These are phyloP conservation scores for Verbena officinalis DNA, from an alignment of 257 asterid species.

Conservation along the genomic window DNA sequence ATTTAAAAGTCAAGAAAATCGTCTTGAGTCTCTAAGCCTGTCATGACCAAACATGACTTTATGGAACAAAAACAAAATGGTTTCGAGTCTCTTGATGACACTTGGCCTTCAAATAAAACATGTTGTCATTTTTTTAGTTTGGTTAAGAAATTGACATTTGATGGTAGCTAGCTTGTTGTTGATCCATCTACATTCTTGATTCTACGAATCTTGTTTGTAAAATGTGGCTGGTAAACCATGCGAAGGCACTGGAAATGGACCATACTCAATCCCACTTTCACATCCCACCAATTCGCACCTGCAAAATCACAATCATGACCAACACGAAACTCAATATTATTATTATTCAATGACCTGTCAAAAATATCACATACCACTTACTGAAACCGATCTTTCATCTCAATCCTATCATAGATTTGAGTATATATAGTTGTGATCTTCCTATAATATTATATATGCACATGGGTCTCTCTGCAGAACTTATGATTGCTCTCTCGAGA, in stretches of 20 bases:
- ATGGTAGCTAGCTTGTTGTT: not conserved
- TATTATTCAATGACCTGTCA: slow-evolving; percentile 13
- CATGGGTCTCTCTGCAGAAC: not conserved
- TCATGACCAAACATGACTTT: slow-evolving; percentile 24
- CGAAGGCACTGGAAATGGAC: slow-evolving; percentile 82
- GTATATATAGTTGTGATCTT: not conserved
- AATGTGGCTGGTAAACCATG: slow-evolving; percentile 80
- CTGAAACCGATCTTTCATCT: not conserved
- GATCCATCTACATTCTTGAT: slow-evolving; percentile 15
- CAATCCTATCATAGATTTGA: slow-evolving; percentile 1
- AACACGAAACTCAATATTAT: not conserved
- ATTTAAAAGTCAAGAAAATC: slow-evolving; percentile 31
- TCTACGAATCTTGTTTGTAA: slow-evolving; percentile 50
- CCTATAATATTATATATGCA: not conserved
- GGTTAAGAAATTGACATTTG: too few species aligned
- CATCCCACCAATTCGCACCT: slow-evolving; percentile 79
- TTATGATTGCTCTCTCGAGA: not conserved
- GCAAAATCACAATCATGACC: slow-evolving; percentile 37
- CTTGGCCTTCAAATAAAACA: slow-evolving; percentile 17
- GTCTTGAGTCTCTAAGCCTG: slow-evolving; percentile 46
- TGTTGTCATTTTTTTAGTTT: not conserved
- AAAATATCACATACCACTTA: slow-evolving; percentile 35
- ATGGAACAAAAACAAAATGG: slow-evolving; percentile 7
- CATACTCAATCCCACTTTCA: slow-evolving; percentile 61
- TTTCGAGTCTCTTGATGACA: slow-evolving; percentile 22